These are phyloP conservation scores for Phycomyces nitens DNA, from an alignment of 192 early-diverging fungal species.

Conservation along the genomic window DNA sequence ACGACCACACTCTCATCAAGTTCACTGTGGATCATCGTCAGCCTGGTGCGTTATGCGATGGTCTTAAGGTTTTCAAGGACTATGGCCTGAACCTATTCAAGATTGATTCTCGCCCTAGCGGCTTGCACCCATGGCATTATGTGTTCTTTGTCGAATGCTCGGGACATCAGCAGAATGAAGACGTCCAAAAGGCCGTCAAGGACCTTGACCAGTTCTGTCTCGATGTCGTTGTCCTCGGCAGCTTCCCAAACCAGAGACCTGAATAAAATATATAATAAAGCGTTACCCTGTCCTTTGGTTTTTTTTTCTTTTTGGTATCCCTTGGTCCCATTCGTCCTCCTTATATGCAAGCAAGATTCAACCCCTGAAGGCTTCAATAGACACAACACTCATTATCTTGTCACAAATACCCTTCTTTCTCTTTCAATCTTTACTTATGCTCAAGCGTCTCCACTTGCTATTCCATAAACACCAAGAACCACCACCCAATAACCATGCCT, in stretches of 20 bases:
- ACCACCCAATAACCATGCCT: not conserved
- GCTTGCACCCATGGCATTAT: slow-evolving; percentile 84
- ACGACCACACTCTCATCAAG: slow-evolving; percentile 76
- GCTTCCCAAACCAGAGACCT: slow-evolving; percentile 66
- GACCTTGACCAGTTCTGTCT: slow-evolving; percentile 70
- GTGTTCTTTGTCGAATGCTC: slow-evolving; percentile 90
- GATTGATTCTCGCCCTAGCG: slow-evolving; percentile 87
- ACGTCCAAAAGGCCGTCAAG: slow-evolving; percentile 61
- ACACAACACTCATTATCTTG: not conserved
- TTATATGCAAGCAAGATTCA: slow-evolving; percentile 1
- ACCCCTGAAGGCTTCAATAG: not conserved
- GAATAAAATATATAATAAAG: slow-evolving; percentile 20
- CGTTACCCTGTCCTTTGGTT: no score
- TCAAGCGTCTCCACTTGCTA: not conserved
- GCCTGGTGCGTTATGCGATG: slow-evolving; percentile 84
- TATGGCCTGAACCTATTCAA: slow-evolving; percentile 81
- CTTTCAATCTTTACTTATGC: not conserved
- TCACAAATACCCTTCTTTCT: not conserved
- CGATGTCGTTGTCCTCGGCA: slow-evolving; percentile 77
- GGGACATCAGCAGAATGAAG: slow-evolving; percentile 71
- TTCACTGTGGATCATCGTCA: slow-evolving; percentile 91
- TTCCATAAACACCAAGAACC: not conserved
- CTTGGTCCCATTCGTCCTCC: not conserved
- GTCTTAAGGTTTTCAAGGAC: slow-evolving; percentile 79
- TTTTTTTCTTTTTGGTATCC: no score